phyloP scores from a whole-genome alignment of 192 early-diverging fungal species.

The Backusella tuberculispora region DNA sequence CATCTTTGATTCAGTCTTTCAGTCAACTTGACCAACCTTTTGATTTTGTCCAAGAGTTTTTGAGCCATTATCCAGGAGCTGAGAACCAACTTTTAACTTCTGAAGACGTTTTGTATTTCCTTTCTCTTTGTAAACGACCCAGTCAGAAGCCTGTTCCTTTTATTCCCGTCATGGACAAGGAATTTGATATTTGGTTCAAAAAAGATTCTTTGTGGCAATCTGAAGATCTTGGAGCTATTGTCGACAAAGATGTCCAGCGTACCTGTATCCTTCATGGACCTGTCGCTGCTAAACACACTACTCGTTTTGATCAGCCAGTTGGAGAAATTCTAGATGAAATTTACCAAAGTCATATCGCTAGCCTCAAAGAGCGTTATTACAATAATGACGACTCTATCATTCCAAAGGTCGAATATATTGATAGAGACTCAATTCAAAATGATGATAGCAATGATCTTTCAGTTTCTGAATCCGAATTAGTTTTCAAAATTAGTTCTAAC shows the following conservation, averaged over 20 bases:
- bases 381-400: slow-evolving; percentile 60
- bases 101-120: slow-evolving; percentile 86
- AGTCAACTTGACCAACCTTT: slow-evolving; percentile 64
- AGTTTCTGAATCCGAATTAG: slow-evolving; percentile 45
- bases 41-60: slow-evolving; percentile 68
- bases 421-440: slow-evolving; percentile 44
- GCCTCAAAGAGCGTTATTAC: slow-evolving; percentile 75
- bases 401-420: slow-evolving; percentile 82
- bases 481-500: slow-evolving; percentile 62
- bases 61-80: slow-evolving; percentile 70
- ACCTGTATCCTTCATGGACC: slow-evolving; percentile 90
- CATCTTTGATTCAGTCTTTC: slow-evolving; percentile 68
- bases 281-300: slow-evolving; percentile 75
- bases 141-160: slow-evolving; percentile 90
- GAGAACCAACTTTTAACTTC: slow-evolving; percentile 75
- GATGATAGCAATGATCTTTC: slow-evolving; percentile 45
- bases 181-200: slow-evolving; percentile 89
- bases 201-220: slow-evolving; percentile 92
- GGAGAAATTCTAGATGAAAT: slow-evolving; percentile 86
- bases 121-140: slow-evolving; percentile 71
- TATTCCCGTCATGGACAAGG: slow-evolving; percentile 83
- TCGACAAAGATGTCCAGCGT: slow-evolving; percentile 85
- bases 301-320: slow-evolving; percentile 80
- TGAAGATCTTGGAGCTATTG: slow-evolving; percentile 82
- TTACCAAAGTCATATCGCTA: slow-evolving; percentile 78